Evolutionary conservation across 352 stramenopile genomes (phyloP).

Genomic region (Pythium phragmitis): DNA sequence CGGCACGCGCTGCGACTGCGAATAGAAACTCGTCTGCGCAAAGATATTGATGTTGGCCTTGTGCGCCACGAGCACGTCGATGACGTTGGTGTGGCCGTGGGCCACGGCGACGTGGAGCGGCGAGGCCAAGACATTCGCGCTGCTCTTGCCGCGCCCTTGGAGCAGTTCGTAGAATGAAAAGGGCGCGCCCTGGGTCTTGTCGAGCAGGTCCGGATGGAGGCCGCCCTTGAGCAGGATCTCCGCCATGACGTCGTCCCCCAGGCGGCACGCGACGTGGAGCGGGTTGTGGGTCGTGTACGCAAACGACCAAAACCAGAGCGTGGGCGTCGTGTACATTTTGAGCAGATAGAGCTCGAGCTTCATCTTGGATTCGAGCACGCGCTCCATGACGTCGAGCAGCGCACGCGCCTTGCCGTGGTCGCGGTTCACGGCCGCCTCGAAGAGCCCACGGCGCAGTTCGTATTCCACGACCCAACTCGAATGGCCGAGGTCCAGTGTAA

Average conservation of each 20-base stretch:
- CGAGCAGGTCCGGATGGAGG: slow-evolving; percentile 71
- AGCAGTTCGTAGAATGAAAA: slow-evolving; percentile 71
- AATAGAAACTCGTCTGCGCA: slow-evolving; percentile 65
- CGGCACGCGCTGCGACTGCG: slow-evolving; percentile 60
- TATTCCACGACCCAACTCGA: slow-evolving; percentile 30
- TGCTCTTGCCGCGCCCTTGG: slow-evolving; percentile 59
- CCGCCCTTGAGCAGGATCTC: slow-evolving; percentile 56
- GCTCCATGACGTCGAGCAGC: slow-evolving; percentile 49
- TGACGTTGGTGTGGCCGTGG: slow-evolving; percentile 58
- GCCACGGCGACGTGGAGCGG: slow-evolving; percentile 72
- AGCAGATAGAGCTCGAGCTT: slow-evolving; percentile 61
- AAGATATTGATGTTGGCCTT: slow-evolving; percentile 65
- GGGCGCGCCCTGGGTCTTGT: slow-evolving; percentile 69
- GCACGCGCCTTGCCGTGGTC: slow-evolving; percentile 42
- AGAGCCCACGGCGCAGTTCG: slow-evolving; percentile 49
- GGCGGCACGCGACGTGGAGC: slow-evolving; percentile 64
- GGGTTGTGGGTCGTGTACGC: slow-evolving; percentile 71
- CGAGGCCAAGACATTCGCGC: slow-evolving; percentile 62
- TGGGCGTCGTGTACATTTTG: slow-evolving; percentile 73
- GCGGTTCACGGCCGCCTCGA: slow-evolving; percentile 44
- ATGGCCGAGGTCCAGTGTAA: slow-evolving; percentile 16
- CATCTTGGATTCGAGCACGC: slow-evolving; percentile 57
- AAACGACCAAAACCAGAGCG: slow-evolving; percentile 59
- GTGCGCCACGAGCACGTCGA: slow-evolving; percentile 56
- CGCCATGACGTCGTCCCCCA: slow-evolving; percentile 57